Evolutionary conservation across 352 stramenopile genomes (phyloP), one percentile per base, ranked within the genome.

Genomic region (Globisporangium mamillatum): DNA sequence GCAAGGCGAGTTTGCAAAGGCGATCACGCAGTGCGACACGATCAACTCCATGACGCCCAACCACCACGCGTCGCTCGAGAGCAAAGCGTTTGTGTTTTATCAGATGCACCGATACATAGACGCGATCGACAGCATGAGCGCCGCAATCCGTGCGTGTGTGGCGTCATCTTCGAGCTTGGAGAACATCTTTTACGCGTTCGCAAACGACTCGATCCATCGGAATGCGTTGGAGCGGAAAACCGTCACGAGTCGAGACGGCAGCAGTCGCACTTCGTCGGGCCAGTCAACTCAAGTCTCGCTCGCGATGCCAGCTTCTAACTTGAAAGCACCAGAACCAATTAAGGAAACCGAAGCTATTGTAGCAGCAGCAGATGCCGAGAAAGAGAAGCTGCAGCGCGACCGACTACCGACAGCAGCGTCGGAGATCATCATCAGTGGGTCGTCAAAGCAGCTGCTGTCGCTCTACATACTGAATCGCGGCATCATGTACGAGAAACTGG

Each of bases 391-490:
- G 4, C 4, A 18, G 14, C n/a, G 27, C 10, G 38, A 65, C 22
- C 36, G 44, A 3, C 16, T 59, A 6, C 18, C 66, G 20, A 1
- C 41, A 4, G 60, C 58, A 1, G 63, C 58, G 12, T 57, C 64
- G 16, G 68, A 75, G 32, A 70, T 73, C 41, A 57, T 71, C 58
- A 29, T 90, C 29, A 86, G 73, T 2, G 81, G 80, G 1, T 87
- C 83, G 3, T 70, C 80, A 53, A 89, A 91, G 71, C 85, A 92
- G 67, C 74, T 77, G 20, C 72, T 93, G 10, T 76, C 84, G 55
- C 66, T 91, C 55, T 91, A 91, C 67, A 80, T 94, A 74, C 64
- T 86, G 46, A 92, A 94, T 56, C 84, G 82, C 12, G 86, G 86
- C 6, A 79, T 91, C 52, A 67, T 91, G 55, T 77, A 89, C 16